Evolutionary conservation across 306 rosid genomes (phyloP).

Genomic region (Gastrolobium villosum): DNA sequence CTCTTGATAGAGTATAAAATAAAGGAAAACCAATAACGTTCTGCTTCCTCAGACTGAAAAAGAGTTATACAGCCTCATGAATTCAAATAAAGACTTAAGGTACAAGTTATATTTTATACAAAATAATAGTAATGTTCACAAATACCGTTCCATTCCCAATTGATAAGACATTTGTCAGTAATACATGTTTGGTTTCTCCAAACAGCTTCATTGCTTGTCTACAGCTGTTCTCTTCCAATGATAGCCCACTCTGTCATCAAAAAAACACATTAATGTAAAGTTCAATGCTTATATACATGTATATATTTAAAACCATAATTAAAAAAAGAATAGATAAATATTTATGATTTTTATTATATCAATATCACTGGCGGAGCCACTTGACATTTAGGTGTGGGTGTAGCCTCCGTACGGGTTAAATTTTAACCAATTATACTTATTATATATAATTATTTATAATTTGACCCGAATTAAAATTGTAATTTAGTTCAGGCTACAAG

Average conservation of each 20-base stretch:
- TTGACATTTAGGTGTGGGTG: no score
- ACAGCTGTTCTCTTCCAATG: conserved; percentile 62
- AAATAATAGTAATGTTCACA: neutral
- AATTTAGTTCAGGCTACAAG: no score
- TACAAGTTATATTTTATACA: neutral
- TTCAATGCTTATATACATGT: conserved; percentile 18
- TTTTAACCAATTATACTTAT: no score
- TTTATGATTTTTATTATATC: no score
- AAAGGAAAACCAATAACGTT: conserved; percentile 84
- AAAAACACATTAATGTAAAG: conserved; percentile 8
- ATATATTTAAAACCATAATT: neutral
- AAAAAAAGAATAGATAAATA: no score
- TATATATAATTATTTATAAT: no score
- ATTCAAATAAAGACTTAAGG: conserved; percentile 28
- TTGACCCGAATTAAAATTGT: no score
- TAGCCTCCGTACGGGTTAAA: no score
- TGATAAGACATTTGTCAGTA: conserved; percentile 63
- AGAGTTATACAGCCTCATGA: conserved; percentile 34
- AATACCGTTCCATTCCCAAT: conserved; percentile 81
- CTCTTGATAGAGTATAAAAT: conserved; percentile 77
- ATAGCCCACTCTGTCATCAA: conserved; percentile 66
- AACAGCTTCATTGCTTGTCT: conserved; percentile 69
- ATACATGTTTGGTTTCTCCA: conserved; percentile 68
- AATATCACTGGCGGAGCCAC: no score
- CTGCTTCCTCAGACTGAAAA: conserved; percentile 87